These are phyloP conservation scores for Carpinus viminea DNA, from an alignment of 306 rosid genomes.

Conservation along the genomic window DNA sequence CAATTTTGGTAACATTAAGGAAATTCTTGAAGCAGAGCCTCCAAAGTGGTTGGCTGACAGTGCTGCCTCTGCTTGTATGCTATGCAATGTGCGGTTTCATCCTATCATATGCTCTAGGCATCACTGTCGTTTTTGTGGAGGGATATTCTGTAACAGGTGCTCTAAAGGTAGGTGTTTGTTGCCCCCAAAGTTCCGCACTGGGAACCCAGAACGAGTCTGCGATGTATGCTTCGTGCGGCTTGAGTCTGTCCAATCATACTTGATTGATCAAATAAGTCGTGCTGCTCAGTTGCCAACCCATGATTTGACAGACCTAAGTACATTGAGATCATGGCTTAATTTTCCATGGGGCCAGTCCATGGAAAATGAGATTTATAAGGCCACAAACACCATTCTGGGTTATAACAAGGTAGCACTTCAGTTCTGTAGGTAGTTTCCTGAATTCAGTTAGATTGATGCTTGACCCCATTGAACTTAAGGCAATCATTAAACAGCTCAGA, in stretches of 20 bases:
- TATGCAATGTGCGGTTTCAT: constrained; percentile 25
- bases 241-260: constrained; percentile 21
- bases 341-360: constrained; percentile 31
- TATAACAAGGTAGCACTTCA: constrained; percentile 16
- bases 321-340: constrained; percentile 29
- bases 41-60: constrained; percentile 29
- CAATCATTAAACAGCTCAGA: background rate
- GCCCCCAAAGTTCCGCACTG: constrained; percentile 17
- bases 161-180: constrained; percentile 23
- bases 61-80: constrained; percentile 28
- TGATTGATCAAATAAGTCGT: constrained; percentile 14
- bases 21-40: constrained; percentile 25
- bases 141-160: constrained; percentile 21
- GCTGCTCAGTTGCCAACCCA: constrained; percentile 28
- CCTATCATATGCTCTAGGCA: constrained; percentile 30
- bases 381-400: constrained; percentile 25
- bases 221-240: constrained; percentile 30
- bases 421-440: background rate
- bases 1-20: constrained; percentile 24
- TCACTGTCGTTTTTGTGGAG: constrained; percentile 29
- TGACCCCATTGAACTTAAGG: background rate
- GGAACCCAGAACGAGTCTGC: constrained; percentile 21
- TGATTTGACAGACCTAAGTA: constrained; percentile 25
- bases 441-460: background rate
- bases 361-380: constrained; percentile 31